Evolutionary conservation across 345 rosid genomes (phyloP).

Genomic region (Hibiscus syriacus): DNA sequence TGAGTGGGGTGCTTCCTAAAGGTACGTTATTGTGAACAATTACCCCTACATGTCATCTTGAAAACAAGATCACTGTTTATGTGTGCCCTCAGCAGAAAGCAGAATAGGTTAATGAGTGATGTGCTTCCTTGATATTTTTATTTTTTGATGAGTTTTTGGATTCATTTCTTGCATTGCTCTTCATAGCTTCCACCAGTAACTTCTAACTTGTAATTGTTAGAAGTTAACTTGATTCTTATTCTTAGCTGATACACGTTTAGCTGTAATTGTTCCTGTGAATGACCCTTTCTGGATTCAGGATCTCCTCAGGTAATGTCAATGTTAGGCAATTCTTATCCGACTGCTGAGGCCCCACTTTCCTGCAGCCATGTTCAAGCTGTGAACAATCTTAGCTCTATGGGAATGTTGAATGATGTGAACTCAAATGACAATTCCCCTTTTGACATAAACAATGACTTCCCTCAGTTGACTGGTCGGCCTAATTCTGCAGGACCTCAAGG

Average conservation of each 20-base stretch:
- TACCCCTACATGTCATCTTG: background rate
- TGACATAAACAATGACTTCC: slow-evolving; percentile 92
- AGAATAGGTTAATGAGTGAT: no score
- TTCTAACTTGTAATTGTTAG: background rate
- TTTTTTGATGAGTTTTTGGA: background rate
- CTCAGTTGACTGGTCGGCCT: slow-evolving; percentile 88
- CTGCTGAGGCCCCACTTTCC: slow-evolving; percentile 75
- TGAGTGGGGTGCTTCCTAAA: slow-evolving; percentile 85
- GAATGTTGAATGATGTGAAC: slow-evolving; percentile 77
- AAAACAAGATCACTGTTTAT: background rate
- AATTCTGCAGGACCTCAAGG: slow-evolving; percentile 97
- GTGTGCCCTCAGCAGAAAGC: no score
- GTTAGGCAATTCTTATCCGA: slow-evolving; percentile 68
- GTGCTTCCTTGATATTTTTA: no score
- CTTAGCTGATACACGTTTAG: slow-evolving; percentile 1
- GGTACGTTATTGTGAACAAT: slow-evolving; percentile 33
- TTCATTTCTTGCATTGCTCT: background rate
- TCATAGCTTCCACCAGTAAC: no score
- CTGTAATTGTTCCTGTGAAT: slow-evolving; percentile 9
- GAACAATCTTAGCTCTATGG: slow-evolving; percentile 78
- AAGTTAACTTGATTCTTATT: background rate
- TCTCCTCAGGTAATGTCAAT: slow-evolving; percentile 88
- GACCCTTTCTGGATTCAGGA: slow-evolving; percentile 50
- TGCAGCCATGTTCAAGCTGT: slow-evolving; percentile 82
- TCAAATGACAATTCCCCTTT: slow-evolving; percentile 80